Percentiles rank a stretch among this genome's conserved stretches.
These are phyloP conservation scores for Pseudoperonospora humuli DNA, from an alignment of 352 stramenopile species.

Conservation along the genomic window DNA sequence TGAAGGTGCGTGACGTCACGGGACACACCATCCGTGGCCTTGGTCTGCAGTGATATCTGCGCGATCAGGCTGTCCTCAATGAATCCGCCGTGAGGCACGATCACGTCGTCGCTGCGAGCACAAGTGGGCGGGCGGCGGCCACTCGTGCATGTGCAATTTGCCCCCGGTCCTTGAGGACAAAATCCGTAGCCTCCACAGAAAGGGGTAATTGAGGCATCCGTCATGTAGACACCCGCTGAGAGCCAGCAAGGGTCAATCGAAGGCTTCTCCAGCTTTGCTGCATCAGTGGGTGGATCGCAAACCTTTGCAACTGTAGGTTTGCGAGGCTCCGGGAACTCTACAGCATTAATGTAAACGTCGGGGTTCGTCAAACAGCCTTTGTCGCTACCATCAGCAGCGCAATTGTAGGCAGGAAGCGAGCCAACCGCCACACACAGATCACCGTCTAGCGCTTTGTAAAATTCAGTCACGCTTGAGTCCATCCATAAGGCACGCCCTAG, in stretches of 20 bases:
- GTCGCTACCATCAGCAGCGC: conserved; percentile 37
- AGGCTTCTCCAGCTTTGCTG: conserved; percentile 19
- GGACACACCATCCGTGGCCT: not conserved
- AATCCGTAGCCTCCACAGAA: conserved; percentile 70
- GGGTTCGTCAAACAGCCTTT: conserved; percentile 36
- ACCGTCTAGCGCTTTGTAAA: conserved; percentile 33
- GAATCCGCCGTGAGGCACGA: conserved; percentile 20
- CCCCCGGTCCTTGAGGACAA: conserved; percentile 53
- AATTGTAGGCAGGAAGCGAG: conserved; percentile 47
- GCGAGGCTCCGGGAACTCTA: conserved; percentile 35
- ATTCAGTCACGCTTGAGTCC: conserved; percentile 27
- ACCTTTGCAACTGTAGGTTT: conserved; percentile 15
- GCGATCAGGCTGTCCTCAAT: not conserved
- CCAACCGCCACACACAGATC: conserved; percentile 30
- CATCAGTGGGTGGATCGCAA: conserved; percentile 4
- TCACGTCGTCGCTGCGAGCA: conserved; percentile 32
- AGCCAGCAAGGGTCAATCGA: conserved; percentile 79
- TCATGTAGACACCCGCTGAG: conserved; percentile 46
- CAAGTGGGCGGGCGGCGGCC: conserved; percentile 28
- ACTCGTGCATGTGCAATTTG: conserved; percentile 52
- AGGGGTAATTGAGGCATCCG: conserved; percentile 40
- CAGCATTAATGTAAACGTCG: conserved; percentile 29
- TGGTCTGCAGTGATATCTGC: conserved; percentile 3
- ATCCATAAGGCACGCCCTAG: conserved; percentile 46
- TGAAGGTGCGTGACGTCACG: conserved; percentile 5